Evolutionary conservation across 2,329 filamentous ascomycete species (phyloP), one percentile per base, ranked within the genome.

Genomic region (Colletotrichum lini): DNA sequence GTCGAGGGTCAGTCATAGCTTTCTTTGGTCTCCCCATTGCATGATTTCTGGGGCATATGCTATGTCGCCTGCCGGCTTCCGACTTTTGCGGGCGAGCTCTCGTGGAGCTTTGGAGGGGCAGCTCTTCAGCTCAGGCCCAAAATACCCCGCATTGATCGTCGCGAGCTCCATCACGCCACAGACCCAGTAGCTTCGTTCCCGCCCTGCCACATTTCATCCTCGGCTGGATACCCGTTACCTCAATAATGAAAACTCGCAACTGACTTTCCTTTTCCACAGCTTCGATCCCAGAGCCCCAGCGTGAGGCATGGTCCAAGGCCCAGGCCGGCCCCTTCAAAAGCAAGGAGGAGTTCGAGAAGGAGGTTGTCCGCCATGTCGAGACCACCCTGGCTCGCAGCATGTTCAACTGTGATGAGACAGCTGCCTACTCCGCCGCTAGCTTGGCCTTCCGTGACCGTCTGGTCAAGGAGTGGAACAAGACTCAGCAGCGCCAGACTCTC

Each of bases 321-420:
- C 84, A 88, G 74, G 89, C 89, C 65, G 84, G 88, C 75, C 91
- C 89, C 72, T 98, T 98, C 84, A 88, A 86, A 73, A 91, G 88
- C 76, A 91, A 94, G 80, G 94, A 97, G 21, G 93, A 94, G 69
- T 98, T 98, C 79, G 87, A 96, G 86, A 90, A 86, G 80, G 95
- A 98, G 79, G 89, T 97, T 68, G 94, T 99, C 74, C 92, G 92
- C 75, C 96, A 99, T 86, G 94, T 99, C 78, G 96, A 99, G 84
- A 98, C 96, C 3, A 98, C 95, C 3, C 88, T 99, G 73, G 96
- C 96, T 73, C 94, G 96, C 72, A 98, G 95, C 79, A 90, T 99
- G 81, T 98, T 96, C 89, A 99, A 99, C 84, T 99, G 96, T 84
- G 95, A 99, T 85, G 96, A 99, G 84, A 88, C 90, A 65, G 96